phyloP scores from a whole-genome alignment of 2,329 filamentous ascomycete genomes.

The Curvularia eragrostidis region DNA sequence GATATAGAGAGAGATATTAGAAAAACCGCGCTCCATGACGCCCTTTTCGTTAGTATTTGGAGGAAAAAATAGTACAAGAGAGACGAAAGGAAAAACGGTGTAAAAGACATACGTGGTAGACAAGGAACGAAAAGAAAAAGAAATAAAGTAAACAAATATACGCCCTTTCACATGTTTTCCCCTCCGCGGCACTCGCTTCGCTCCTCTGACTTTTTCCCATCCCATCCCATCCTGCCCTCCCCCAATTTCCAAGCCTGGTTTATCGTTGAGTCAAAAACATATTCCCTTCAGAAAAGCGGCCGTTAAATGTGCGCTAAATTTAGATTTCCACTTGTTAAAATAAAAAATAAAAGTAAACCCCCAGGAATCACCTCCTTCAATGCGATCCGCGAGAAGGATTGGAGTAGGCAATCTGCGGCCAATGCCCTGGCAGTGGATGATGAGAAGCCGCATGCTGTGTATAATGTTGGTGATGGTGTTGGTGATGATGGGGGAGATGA shows the following conservation, averaged over 20 bases:
- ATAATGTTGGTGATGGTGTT: neutral
- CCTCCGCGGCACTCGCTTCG: neutral
- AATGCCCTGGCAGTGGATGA: slow-evolving; percentile 29
- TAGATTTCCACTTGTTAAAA: neutral
- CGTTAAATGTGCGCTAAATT: neutral
- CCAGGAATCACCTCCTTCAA: neutral
- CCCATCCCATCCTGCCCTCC: no score
- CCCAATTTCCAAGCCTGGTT: neutral
- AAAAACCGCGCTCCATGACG: neutral
- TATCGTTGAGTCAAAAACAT: neutral
- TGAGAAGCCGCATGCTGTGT: slow-evolving; percentile 4
- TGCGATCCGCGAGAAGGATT: slow-evolving; percentile 23
- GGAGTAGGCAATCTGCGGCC: slow-evolving; percentile 42
- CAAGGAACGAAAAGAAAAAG: neutral
- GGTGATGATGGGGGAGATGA: slow-evolving; percentile 6
- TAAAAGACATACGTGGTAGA: neutral
- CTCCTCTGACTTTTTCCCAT: neutral
- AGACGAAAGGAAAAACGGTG: no score
- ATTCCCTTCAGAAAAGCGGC: neutral
- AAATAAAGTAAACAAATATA: neutral
- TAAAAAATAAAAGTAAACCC: neutral
- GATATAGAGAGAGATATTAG: neutral
- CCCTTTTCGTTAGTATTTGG: neutral
- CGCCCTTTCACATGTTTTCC: neutral
- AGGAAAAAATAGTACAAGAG: neutral